phyloP scores from a whole-genome alignment of 495 filamentous ascomycete species.

The Aspergillus saccharolyticus region DNA sequence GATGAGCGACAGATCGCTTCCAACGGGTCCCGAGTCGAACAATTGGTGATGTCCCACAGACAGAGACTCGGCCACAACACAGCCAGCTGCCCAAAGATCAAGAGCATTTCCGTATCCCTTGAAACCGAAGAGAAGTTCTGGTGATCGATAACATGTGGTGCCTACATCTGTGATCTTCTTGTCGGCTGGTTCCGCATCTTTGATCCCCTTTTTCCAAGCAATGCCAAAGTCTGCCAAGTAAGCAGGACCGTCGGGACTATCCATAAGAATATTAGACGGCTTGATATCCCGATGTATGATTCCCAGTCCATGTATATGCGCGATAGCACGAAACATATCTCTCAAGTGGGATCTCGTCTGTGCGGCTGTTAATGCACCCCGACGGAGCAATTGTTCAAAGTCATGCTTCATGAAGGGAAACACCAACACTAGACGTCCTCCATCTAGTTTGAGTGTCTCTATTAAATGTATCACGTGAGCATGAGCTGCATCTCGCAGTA shows the following conservation, averaged over 20 bases:
- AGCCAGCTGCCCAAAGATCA: conserved; percentile 89
- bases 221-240: conserved; percentile 90
- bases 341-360: conserved; percentile 48
- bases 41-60: conserved; percentile 47
- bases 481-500: conserved; percentile 51
- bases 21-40: conserved; percentile 82
- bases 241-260: conserved; percentile 60
- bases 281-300: conserved; percentile 95
- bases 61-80: conserved; percentile 66
- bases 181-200: conserved; percentile 55
- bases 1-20: conserved; percentile 87
- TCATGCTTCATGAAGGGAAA: conserved; percentile 80
- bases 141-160: conserved; percentile 83
- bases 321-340: conserved; percentile 68
- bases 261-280: conserved; percentile 79
- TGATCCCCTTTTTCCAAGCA: conserved; percentile 65
- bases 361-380: conserved; percentile 35
- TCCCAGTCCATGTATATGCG: conserved; percentile 61
- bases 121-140: conserved; percentile 86
- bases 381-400: conserved; percentile 57
- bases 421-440: conserved; percentile 65
- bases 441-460: conserved; percentile 65
- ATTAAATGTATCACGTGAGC: conserved; percentile 61
- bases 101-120: conserved; percentile 61
- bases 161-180: conserved; percentile 88